Evolutionary conservation across 805 yeast genomes (phyloP).

Genomic region (Metschnikowia orientalis): DNA sequence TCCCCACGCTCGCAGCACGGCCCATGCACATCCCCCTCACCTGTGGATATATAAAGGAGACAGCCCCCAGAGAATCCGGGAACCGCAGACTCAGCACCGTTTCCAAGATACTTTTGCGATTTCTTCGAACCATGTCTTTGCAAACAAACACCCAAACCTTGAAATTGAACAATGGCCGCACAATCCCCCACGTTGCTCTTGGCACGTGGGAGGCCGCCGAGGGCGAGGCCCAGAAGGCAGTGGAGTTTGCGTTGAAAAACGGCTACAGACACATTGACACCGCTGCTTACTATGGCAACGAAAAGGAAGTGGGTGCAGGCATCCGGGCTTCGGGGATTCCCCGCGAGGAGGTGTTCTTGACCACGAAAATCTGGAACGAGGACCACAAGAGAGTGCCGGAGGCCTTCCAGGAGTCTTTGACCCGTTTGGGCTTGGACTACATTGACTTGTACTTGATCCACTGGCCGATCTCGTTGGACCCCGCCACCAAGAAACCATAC

Average conservation of each 20-base stretch:
- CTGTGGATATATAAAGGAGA: too few species aligned
- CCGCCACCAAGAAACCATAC: slow-evolving; percentile 8
- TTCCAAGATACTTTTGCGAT: background rate
- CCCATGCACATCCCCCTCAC: too few species aligned
- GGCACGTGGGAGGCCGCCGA: slow-evolving; percentile 69
- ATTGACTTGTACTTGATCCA: slow-evolving; percentile 19
- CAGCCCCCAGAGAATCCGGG: too few species aligned
- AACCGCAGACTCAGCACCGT: too few species aligned
- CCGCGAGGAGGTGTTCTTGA: slow-evolving; percentile 16
- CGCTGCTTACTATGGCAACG: slow-evolving; percentile 68
- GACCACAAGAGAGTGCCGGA: slow-evolving; percentile 12
- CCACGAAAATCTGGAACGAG: slow-evolving; percentile 18
- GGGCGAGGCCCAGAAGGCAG: slow-evolving; percentile 54
- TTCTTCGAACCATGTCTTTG: slow-evolving; percentile 9
- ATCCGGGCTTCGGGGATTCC: slow-evolving; percentile 27
- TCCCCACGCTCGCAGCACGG: too few species aligned
- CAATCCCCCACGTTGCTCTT: slow-evolving; percentile 64
- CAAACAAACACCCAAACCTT: slow-evolving; percentile 17
- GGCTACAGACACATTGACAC: slow-evolving; percentile 80
- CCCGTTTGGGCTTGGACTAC: slow-evolving; percentile 16
- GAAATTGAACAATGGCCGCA: slow-evolving; percentile 57
- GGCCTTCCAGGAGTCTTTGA: slow-evolving; percentile 16
- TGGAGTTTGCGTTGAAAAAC: slow-evolving; percentile 52
- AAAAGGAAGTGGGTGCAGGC: slow-evolving; percentile 63
- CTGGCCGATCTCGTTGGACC: slow-evolving; percentile 17